Conservation (phyloP, 2,329 filamentous ascomycete genomes). For the Hypoxylon sp. region DNA sequence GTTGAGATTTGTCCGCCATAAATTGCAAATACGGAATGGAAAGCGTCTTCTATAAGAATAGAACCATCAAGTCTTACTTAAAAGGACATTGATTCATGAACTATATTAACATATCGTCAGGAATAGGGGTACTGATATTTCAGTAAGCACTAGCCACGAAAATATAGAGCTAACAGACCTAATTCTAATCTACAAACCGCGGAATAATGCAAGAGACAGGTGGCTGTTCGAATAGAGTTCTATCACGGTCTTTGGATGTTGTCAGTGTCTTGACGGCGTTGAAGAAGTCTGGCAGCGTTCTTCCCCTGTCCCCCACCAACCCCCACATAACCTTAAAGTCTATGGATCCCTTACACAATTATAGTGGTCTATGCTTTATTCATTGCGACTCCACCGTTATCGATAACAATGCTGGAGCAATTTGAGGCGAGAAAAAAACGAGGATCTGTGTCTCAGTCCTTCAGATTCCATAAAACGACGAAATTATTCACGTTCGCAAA, state of each 20-base stretch:
- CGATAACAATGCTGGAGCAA: slow-evolving; percentile 1
- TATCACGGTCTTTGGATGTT: background rate
- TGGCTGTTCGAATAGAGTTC: background rate
- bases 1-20: background rate
- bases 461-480: background rate
- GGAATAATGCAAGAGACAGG: background rate
- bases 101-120: no score
- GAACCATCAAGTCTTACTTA: no score
- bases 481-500: background rate
- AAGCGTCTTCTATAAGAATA: background rate
- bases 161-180: no score
- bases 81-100: no score
- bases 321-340: slow-evolving; percentile 15
- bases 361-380: no score
- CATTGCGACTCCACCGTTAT: background rate
- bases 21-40: background rate
- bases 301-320: background rate
- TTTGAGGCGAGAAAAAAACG: slow-evolving; percentile 21
- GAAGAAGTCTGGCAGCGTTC: slow-evolving; percentile 1
- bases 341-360: no score
- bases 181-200: no score
- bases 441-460: slow-evolving; percentile 14
- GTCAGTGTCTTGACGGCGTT: slow-evolving; percentile 13
- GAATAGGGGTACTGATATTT: no score
- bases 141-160: no score